Conservation (phyloP, 1,139 yeast species). For the Pichia cactophila region DNA sequence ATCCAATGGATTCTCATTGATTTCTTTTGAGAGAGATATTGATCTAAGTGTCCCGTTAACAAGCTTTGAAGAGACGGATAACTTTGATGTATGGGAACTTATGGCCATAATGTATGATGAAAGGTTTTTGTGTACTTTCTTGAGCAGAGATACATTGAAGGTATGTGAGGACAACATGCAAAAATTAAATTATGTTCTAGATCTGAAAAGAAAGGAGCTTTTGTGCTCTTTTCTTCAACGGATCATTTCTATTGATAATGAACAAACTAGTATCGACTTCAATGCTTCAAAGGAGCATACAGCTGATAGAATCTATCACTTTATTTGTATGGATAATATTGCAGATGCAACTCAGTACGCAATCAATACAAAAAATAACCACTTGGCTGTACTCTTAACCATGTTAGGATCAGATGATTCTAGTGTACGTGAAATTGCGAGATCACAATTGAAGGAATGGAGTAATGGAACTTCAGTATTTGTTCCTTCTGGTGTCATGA, state of each 20-base stretch:
- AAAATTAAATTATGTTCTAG: constrained; percentile 24
- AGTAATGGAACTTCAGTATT: constrained; percentile 30
- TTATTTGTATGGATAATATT: constrained; percentile 51
- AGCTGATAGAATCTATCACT: constrained; percentile 44
- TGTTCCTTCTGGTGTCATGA: constrained; percentile 48
- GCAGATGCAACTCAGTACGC: constrained; percentile 58
- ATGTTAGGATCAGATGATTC: constrained; percentile 63
- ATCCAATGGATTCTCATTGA: constrained; percentile 28
- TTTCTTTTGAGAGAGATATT: constrained; percentile 22
- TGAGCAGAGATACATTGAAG: constrained; percentile 23
- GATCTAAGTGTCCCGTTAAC: constrained; percentile 27
- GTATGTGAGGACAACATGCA: constrained; percentile 26
- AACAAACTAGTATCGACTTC: constrained; percentile 17
- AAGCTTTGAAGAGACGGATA: constrained; percentile 20
- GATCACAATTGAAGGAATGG: constrained; percentile 64
- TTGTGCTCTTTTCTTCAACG: constrained; percentile 54
- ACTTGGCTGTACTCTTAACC: constrained; percentile 64
- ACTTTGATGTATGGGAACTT: constrained; percentile 39
- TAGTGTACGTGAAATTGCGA: constrained; percentile 47
- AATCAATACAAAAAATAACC: constrained; percentile 49
- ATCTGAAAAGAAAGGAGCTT: constrained; percentile 36
- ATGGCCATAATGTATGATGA: constrained; percentile 55
- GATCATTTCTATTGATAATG: constrained; percentile 41
- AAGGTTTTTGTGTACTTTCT: constrained; percentile 16
- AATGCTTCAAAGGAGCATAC: constrained; percentile 22